Conservation (phyloP, 2,329 filamentous ascomycete genomes). For the Colletotrichum sidae region DNA sequence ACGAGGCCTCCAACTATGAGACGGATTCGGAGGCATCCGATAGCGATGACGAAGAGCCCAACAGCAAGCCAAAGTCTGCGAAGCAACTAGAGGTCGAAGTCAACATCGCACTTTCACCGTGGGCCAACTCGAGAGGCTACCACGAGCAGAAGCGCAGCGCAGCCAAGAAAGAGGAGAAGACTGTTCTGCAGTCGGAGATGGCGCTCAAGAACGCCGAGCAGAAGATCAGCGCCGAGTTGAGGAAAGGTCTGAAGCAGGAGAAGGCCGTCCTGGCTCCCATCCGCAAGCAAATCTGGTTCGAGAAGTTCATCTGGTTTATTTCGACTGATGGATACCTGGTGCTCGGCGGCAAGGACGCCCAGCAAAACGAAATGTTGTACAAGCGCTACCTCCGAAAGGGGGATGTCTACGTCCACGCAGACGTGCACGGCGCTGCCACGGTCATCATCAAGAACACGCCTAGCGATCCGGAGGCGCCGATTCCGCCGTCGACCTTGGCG, state of each 20-base stretch:
- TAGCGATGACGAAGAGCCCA: slow-evolving; percentile 55
- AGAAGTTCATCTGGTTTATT: slow-evolving; percentile 96
- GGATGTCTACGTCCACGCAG: slow-evolving; percentile 92
- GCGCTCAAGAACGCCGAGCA: slow-evolving; percentile 91
- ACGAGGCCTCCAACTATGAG: slow-evolving; percentile 69
- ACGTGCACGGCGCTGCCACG: slow-evolving; percentile 84
- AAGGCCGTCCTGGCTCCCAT: slow-evolving; percentile 88
- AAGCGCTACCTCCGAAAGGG: slow-evolving; percentile 86
- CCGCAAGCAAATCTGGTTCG: slow-evolving; percentile 90
- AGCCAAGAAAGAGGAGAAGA: slow-evolving; percentile 89
- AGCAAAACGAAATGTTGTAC: slow-evolving; percentile 95
- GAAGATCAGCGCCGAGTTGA: slow-evolving; percentile 87
- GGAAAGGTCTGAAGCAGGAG: slow-evolving; percentile 90
- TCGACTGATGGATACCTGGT: slow-evolving; percentile 96
- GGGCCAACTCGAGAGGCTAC: slow-evolving; percentile 91
- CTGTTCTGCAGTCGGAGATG: slow-evolving; percentile 80
- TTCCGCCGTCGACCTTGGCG: slow-evolving; percentile 89
- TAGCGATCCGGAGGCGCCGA: slow-evolving; percentile 81
- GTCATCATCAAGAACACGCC: slow-evolving; percentile 92
- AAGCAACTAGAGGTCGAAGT: slow-evolving; percentile 81
- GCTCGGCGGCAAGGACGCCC: slow-evolving; percentile 86
- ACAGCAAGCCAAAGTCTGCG: slow-evolving; percentile 53
- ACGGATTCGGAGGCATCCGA: slow-evolving; percentile 75
- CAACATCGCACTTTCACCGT: slow-evolving; percentile 83
- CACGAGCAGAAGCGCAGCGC: slow-evolving; percentile 90